Conservation (phyloP, 768 basidiomycete species). For the Zangia roseola region DNA sequence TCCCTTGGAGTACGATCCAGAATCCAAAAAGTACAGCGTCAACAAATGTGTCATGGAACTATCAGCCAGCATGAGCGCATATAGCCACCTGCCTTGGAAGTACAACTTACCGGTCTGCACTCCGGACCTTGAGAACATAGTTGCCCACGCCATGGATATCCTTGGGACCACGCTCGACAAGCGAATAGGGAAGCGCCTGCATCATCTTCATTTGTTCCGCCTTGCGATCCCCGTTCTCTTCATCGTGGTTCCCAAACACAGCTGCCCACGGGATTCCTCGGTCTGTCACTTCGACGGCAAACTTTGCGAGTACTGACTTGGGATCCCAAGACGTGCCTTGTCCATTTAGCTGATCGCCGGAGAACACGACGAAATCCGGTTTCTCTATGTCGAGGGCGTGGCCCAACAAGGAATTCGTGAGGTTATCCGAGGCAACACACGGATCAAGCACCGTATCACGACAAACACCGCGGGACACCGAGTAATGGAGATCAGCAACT, state of each 20-base stretch:
- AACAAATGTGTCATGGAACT: slow-evolving; percentile 88
- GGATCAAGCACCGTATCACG: slow-evolving; percentile 60
- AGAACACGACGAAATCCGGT: slow-evolving; percentile 90
- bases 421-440: slow-evolving; percentile 67
- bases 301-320: slow-evolving; percentile 85
- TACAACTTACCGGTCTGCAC: slow-evolving; percentile 73
- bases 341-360: slow-evolving; percentile 92
- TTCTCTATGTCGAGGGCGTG: slow-evolving; percentile 74
- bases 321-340: slow-evolving; percentile 90
- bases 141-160: slow-evolving; percentile 90
- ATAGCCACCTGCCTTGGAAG: not conserved
- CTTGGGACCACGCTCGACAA: slow-evolving; percentile 78
- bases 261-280: slow-evolving; percentile 86
- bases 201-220: slow-evolving; percentile 67
- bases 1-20: slow-evolving; percentile 71
- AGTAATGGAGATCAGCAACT: slow-evolving; percentile 93
- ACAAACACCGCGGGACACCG: slow-evolving; percentile 75
- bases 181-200: slow-evolving; percentile 80
- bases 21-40: slow-evolving; percentile 90
- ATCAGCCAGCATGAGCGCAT: slow-evolving; percentile 6
- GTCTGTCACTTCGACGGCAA: slow-evolving; percentile 72
- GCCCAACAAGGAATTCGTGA: slow-evolving; percentile 72
- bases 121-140: slow-evolving; percentile 81
- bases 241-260: slow-evolving; percentile 94
- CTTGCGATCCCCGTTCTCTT: slow-evolving; percentile 62